Evolutionary conservation across 2,329 filamentous ascomycete genomes (phyloP).

Genomic region (Dendryphion nanum): DNA sequence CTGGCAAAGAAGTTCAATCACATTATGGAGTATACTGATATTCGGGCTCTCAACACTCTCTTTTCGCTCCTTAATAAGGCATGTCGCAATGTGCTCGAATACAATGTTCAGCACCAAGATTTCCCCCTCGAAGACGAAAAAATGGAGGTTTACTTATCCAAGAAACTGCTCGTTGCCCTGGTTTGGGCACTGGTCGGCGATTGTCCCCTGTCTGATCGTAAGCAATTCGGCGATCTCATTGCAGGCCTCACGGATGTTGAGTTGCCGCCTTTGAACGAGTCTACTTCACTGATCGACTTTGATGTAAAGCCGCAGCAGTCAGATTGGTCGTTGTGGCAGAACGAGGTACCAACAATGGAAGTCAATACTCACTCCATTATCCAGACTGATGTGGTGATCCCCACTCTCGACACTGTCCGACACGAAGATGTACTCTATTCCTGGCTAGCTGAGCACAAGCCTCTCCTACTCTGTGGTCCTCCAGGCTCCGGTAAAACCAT

Average conservation of each 20-base stretch:
- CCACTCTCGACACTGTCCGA: constrained; percentile 92
- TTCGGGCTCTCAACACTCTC: constrained; percentile 84
- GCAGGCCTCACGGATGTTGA: constrained; percentile 82
- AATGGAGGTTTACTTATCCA: constrained; percentile 83
- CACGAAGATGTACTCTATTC: constrained; percentile 99
- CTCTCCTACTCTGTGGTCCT: constrained; percentile 90
- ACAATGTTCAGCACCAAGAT: constrained; percentile 90
- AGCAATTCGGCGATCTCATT: constrained; percentile 82
- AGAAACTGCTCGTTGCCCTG: constrained; percentile 87
- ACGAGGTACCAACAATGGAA: constrained; percentile 88
- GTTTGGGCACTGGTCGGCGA: constrained; percentile 97
- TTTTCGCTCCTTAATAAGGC: constrained; percentile 96
- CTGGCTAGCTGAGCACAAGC: constrained; percentile 98
- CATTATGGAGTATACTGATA: constrained; percentile 97
- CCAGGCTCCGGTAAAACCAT: constrained; percentile 99
- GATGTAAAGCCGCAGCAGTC: constrained; percentile 83
- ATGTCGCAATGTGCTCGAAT: constrained; percentile 88
- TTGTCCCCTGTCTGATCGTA: constrained; percentile 83
- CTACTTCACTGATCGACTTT: constrained; percentile 89
- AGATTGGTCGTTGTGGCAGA: constrained; percentile 92
- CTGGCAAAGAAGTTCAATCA: constrained; percentile 79
- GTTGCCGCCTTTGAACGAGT: constrained; percentile 73
- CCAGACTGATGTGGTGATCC: constrained; percentile 97
- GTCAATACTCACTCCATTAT: constrained; percentile 98
- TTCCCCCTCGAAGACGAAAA: constrained; percentile 91